Base-by-base conservation (phyloP, 2,329 filamentous ascomycete species). In the Coniella lustricola region DNA sequence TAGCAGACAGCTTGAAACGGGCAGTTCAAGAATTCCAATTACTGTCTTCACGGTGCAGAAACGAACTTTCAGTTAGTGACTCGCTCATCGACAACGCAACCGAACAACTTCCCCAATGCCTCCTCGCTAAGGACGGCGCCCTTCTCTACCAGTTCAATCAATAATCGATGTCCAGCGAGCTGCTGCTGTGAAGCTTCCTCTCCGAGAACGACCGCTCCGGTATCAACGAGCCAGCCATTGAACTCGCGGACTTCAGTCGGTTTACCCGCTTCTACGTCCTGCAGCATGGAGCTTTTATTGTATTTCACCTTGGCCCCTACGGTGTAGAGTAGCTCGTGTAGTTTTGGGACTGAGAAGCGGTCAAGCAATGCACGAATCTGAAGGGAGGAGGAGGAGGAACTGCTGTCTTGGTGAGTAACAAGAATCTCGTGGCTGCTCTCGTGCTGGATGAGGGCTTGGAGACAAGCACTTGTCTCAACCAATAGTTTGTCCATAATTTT, bases 391-490 rank as follows among this genome's bases (percentile, higher is more conserved):
- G 25, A 29, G 25, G 25, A 29, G 9, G 21, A 40, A 38, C 21
- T 32, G 10, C 48, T 44, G 21, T 43, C 34, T 17, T 22, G 40
- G 21, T 5, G 25, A 29, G 25, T 5, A 29, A 22, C 38, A 21
- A 77, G 59, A 25, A 78, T 68, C 7, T 59, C 60, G 14, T 61
- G 59, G 36, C 58, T 70, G 51, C 63, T 67, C 38, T 80, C 72
- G 25, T 90, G 70, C 52, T 79, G 74, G 1, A 87, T 79, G 8
- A 94, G 71, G 10, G 74, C 74, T 49, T 77, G 79, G 31, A 95
- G 77, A n/a, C 94, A 82, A 20, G 75, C 70, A 43, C 81, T 84
- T 4, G 87, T 82, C 60, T 96, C 90, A n/a, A 72, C 68, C 5
- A 95, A 70, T 3, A 96, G 73, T 20, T 79, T 68, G 38, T 84